Evolutionary conservation across 2,329 filamentous ascomycete species (phyloP).

Genomic region (Thielaviopsis ethacetica): DNA sequence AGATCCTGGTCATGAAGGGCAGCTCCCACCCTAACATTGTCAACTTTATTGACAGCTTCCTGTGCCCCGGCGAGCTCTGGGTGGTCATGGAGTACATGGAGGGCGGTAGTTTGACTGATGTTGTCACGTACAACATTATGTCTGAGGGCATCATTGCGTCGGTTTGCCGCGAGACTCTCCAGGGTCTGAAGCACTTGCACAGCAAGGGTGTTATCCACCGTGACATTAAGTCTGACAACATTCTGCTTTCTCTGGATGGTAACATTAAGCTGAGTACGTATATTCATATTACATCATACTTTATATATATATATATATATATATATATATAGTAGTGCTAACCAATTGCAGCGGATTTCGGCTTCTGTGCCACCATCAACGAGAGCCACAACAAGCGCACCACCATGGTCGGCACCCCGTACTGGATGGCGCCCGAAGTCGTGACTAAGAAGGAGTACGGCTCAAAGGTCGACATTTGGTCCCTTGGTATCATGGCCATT

Average conservation of each 20-base stretch:
- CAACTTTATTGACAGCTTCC: conserved; percentile 96
- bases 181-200: conserved; percentile 85
- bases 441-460: conserved; percentile 96
- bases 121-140: conserved; percentile 99
- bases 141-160: conserved; percentile 92
- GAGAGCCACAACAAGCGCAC: conserved; percentile 93
- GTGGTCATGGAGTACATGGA: conserved; percentile 99
- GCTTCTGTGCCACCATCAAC: conserved; percentile 97
- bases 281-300: background rate
- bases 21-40: conserved; percentile 97
- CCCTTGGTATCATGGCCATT: conserved; percentile 95
- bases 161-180: conserved; percentile 83
- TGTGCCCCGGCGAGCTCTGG: conserved; percentile 83
- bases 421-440: conserved; percentile 99
- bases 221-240: conserved; percentile 98
- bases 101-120: conserved; percentile 89
- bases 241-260: conserved; percentile 80
- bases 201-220: conserved; percentile 97
- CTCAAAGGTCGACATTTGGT: conserved; percentile 97
- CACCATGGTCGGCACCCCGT: conserved; percentile 97
- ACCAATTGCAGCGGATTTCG: conserved; percentile 66
- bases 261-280: conserved; percentile 90
- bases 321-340: too few species aligned
- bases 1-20: conserved; percentile 98
- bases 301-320: too few species aligned